Evolutionary conservation across 805 yeast species (phyloP), one percentile per base, ranked within the genome.

Genomic region (Ogataea sp.): DNA sequence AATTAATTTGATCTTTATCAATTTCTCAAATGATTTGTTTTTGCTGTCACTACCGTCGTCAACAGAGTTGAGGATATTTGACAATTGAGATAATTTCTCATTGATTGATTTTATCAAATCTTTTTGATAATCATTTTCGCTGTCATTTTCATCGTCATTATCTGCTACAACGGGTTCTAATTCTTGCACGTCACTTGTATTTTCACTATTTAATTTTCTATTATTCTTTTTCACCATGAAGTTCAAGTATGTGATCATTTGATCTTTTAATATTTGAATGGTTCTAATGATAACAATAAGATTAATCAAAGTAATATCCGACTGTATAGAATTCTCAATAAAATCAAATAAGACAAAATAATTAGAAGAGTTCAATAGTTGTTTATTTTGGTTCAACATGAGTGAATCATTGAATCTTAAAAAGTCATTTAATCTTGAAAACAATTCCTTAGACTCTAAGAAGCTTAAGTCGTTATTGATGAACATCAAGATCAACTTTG

Each of bases 1-100:
- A 13, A 58, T 47, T n/a, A 49, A 49, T 32, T 43, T 49, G 37
- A 51, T 48, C 40, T 56, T 59, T 15, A 43, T 42, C 30, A 60
- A 43, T 32, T 52, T 53, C n/a, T n/a, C n/a, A n/a, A n/a, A n/a
- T n/a, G n/a, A n/a, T n/a, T n/a, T n/a, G n/a, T n/a, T n/a, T n/a
- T n/a, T n/a, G n/a, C n/a, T n/a, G n/a, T n/a, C n/a, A n/a, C n/a
- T n/a, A n/a, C n/a, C n/a, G n/a, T n/a, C n/a, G n/a, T n/a, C n/a
- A n/a, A n/a, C n/a, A n/a, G n/a, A n/a, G n/a, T n/a, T n/a, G n/a
- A n/a, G n/a, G n/a, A n/a, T n/a, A n/a, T n/a, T n/a, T n/a, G n/a
- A n/a, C n/a, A n/a, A n/a, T n/a, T n/a, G n/a, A n/a, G n/a, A n/a
- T n/a, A n/a, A n/a, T n/a, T n/a, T n/a, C n/a, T n/a, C n/a, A n/a